phyloP scores from a whole-genome alignment of 371 early-diverging fungal genomes.

The Chytridiales sp. region DNA sequence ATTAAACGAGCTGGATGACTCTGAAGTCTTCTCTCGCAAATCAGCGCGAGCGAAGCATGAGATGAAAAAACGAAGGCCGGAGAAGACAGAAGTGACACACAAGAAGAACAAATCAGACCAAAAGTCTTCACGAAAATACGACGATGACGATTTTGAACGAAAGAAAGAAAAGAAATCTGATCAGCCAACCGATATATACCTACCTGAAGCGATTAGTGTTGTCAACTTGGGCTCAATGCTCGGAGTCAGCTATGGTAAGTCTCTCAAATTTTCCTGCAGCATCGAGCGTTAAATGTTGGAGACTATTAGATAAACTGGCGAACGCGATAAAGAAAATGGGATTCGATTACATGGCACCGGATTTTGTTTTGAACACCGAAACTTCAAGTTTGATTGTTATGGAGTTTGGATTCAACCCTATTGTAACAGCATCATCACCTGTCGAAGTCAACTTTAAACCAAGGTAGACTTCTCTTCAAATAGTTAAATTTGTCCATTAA shows the following conservation, averaged over 20 bases:
- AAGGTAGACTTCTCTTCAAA: slow-evolving; percentile 33
- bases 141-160: not conserved
- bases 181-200: slow-evolving; percentile 60
- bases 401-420: slow-evolving; percentile 82
- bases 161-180: not conserved
- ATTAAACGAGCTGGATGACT: no score
- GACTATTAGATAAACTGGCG: slow-evolving; percentile 55
- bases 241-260: slow-evolving; percentile 63
- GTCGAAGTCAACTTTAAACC: slow-evolving; percentile 62
- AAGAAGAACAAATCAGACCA: no score
- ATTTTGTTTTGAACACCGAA: slow-evolving; percentile 70
- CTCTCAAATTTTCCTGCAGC: no score
- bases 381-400: slow-evolving; percentile 82
- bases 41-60: no score
- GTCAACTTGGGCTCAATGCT: slow-evolving; percentile 77
- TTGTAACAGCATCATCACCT: slow-evolving; percentile 54
- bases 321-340: slow-evolving; percentile 71
- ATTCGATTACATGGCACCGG: slow-evolving; percentile 66
- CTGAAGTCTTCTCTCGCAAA: no score
- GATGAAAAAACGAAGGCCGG: no score
- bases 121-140: no score
- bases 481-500: not conserved
- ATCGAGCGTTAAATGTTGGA: not conserved
- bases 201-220: slow-evolving; percentile 82
- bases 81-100: no score